A percentile compares a stretch with the other conserved stretches of the same genome.
phyloP scores from a whole-genome alignment of 2,329 filamentous ascomycete species.

The Cercospora zeina region DNA sequence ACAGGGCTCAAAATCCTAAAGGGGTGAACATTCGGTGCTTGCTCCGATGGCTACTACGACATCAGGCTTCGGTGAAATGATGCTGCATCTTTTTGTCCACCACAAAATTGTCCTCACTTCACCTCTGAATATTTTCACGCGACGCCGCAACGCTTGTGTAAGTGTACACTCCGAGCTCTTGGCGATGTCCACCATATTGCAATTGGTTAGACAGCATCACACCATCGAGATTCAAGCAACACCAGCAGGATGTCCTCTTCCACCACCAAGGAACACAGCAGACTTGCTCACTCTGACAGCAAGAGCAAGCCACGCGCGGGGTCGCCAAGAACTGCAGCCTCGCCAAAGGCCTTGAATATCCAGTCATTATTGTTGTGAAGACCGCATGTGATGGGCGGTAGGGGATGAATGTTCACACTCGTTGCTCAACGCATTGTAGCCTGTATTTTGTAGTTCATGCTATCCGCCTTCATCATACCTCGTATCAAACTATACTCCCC shows the following conservation, averaged over 20 bases:
- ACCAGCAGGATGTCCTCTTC: background rate
- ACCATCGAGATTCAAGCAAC: background rate
- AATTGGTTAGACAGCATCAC: background rate
- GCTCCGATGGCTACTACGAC: too few species aligned
- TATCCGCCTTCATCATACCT: background rate
- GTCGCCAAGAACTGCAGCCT: background rate
- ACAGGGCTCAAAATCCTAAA: too few species aligned
- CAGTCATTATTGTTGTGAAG: background rate
- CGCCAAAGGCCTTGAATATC: background rate
- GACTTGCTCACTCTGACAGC: background rate
- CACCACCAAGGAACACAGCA: background rate
- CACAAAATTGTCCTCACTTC: too few species aligned
- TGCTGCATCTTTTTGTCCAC: too few species aligned
- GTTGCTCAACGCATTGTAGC: background rate
- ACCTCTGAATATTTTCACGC: too few species aligned
- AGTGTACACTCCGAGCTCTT: background rate
- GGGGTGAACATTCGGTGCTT: too few species aligned
- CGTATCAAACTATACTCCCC: background rate
- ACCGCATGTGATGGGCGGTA: background rate
- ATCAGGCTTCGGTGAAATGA: too few species aligned
- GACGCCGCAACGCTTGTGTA: background rate
- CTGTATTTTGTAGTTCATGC: background rate
- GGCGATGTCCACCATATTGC: background rate
- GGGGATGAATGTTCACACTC: background rate
- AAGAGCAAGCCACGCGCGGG: background rate